A percentile compares a stretch with the other conserved stretches of the same genome.
Conservation (phyloP, 495 filamentous ascomycete genomes). For the Neurospora tetraspora region DNA sequence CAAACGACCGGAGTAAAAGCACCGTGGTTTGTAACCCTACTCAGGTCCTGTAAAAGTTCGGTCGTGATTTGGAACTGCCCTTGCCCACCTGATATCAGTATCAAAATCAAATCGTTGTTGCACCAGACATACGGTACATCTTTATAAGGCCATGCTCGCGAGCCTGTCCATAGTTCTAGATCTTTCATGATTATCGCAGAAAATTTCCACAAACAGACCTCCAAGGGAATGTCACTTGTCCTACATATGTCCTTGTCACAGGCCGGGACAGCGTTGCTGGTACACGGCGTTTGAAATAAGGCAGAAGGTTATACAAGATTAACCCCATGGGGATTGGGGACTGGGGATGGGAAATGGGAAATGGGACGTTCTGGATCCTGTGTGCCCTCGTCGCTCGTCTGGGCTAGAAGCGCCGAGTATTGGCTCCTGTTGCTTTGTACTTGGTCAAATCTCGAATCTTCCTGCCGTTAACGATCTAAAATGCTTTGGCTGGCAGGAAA, state of each 20-base stretch:
- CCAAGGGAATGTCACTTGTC: too few species aligned
- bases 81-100: neutral
- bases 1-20: neutral
- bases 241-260: neutral
- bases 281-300: neutral
- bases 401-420: neutral
- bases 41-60: neutral
- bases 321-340: neutral
- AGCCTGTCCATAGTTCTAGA: neutral
- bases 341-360: neutral
- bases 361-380: neutral
- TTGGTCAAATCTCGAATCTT: neutral
- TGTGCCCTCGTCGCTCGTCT: neutral
- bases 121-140: neutral
- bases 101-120: neutral
- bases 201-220: too few species aligned
- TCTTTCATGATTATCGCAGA: neutral
- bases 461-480: neutral
- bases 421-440: neutral
- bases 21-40: neutral
- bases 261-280: neutral
- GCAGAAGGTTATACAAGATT: neutral
- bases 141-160: too few species aligned
- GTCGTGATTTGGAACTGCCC: neutral
- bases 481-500: neutral